These are phyloP conservation scores for Panicum virgatum DNA, from an alignment of 202 grass and related monocot species.

Conservation along the genomic window DNA sequence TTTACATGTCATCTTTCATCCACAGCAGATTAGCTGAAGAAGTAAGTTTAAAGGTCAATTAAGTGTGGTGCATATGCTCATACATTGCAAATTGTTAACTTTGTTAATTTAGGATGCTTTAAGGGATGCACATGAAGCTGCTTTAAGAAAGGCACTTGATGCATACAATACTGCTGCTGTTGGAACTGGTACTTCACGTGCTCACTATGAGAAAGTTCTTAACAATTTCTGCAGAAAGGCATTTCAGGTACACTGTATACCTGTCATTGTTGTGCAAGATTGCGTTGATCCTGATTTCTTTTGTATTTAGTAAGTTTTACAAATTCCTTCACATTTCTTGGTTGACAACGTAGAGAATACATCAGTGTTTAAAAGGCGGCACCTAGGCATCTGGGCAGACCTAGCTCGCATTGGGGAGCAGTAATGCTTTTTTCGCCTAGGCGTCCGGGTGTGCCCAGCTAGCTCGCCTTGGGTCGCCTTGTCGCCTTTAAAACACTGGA, in stretches of 20 bases:
- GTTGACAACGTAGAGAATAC: neutral
- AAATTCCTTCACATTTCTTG: neutral
- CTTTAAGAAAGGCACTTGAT: constrained; percentile 65
- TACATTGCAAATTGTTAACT: constrained; percentile 18
- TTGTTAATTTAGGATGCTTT: constrained; percentile 54
- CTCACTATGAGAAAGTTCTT: constrained; percentile 72
- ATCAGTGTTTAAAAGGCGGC: no score
- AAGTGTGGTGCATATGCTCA: constrained; percentile 3
- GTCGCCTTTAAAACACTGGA: no score
- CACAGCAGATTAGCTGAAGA: constrained; percentile 61
- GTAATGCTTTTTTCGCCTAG: no score
- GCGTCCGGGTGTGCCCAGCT: no score
- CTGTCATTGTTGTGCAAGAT: constrained; percentile 18
- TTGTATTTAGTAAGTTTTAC: neutral
- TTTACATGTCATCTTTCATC: constrained; percentile 64
- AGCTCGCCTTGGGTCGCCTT: no score
- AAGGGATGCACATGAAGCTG: constrained; percentile 66
- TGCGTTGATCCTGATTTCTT: constrained; percentile 9
- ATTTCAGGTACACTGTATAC: constrained; percentile 72
- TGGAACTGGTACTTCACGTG: constrained; percentile 60
- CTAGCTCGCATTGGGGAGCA: no score
- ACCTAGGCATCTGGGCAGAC: no score
- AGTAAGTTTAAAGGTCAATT: constrained; percentile 45
- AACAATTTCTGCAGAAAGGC: constrained; percentile 67
- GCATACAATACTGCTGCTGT: constrained; percentile 66